Conservation (phyloP, 2,329 filamentous ascomycete genomes). For the Aspergillus brasiliensis region DNA sequence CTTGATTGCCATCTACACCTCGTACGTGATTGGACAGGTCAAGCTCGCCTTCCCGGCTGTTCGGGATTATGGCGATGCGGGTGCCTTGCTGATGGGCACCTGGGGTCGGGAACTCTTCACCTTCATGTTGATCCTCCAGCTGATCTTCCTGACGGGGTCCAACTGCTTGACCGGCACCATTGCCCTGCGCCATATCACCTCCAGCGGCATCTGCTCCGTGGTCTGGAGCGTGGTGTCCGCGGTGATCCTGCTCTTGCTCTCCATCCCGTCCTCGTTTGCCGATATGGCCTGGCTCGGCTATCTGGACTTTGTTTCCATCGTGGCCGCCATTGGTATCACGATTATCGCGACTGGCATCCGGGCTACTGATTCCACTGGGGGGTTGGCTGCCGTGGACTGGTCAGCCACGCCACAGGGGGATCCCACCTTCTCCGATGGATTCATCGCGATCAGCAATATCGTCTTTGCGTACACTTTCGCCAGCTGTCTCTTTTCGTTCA, state of each 20-base stretch:
- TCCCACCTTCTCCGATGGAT: slow-evolving; percentile 26
- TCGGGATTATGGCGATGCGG: slow-evolving; percentile 48
- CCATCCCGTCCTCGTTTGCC: slow-evolving; percentile 35
- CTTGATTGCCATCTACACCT: slow-evolving; percentile 44
- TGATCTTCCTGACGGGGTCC: slow-evolving; percentile 47
- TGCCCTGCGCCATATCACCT: slow-evolving; percentile 45
- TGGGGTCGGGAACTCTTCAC: slow-evolving; percentile 44
- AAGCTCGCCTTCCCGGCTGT: slow-evolving; percentile 40
- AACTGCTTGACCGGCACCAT: slow-evolving; percentile 51
- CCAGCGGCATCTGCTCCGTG: slow-evolving; percentile 37
- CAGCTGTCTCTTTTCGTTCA: slow-evolving; percentile 11
- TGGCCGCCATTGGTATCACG: slow-evolving; percentile 33
- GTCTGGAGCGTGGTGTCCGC: slow-evolving; percentile 47
- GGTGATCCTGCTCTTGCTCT: slow-evolving; percentile 33
- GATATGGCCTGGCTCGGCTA: slow-evolving; percentile 38
- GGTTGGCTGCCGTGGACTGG: slow-evolving; percentile 15
- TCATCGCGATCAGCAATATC: slow-evolving; percentile 32
- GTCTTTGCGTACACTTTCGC: slow-evolving; percentile 44
- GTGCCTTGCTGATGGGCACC: slow-evolving; percentile 44
- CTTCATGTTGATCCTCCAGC: slow-evolving; percentile 45
- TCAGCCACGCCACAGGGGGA: slow-evolving; percentile 21
- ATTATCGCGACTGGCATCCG: slow-evolving; percentile 37
- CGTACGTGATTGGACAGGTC: slow-evolving; percentile 44
- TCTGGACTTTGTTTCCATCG: slow-evolving; percentile 36
- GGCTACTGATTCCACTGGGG: slow-evolving; percentile 19